Percentiles rank a stretch among this genome's conserved stretches.
Conservation (phyloP, 2,329 filamentous ascomycete species). For the Sporothrix curviconia region DNA sequence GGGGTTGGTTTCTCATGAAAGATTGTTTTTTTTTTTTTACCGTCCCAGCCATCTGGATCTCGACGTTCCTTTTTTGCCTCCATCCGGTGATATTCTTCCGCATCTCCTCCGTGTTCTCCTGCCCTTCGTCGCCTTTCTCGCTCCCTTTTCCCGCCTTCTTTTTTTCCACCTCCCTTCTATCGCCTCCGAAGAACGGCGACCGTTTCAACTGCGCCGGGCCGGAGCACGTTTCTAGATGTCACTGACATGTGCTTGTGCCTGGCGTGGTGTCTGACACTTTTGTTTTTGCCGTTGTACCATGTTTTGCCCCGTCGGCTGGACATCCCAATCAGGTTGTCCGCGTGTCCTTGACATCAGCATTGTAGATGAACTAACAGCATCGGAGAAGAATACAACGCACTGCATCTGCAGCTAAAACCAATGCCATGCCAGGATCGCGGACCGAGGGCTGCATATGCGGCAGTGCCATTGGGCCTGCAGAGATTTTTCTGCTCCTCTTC, state of each 20-base stretch:
- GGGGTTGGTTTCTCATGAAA: too few relatives aligned
- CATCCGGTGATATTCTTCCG: too few relatives aligned
- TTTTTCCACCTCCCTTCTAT: neutral
- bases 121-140: neutral
- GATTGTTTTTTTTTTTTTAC: too few relatives aligned
- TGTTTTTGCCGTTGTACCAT: neutral
- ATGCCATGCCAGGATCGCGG: neutral
- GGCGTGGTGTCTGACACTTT: neutral
- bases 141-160: neutral
- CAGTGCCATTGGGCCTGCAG: neutral
- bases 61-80: neutral
- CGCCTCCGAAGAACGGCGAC: neutral
- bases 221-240: neutral
- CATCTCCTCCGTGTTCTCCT: too few relatives aligned
- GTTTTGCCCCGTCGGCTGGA: too few relatives aligned
- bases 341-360: too few relatives aligned
- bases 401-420: neutral
- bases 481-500: neutral
- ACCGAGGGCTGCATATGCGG: neutral
- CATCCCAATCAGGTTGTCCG: too few relatives aligned
- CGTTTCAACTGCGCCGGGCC: neutral
- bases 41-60: too few relatives aligned
- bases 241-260: neutral
- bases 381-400: too few relatives aligned
- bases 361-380: too few relatives aligned